A percentile compares a stretch with the other conserved stretches of the same genome.
Evolutionary conservation across 352 stramenopile species (phyloP).

Genomic region (Thalassiosira oceanica): DNA sequence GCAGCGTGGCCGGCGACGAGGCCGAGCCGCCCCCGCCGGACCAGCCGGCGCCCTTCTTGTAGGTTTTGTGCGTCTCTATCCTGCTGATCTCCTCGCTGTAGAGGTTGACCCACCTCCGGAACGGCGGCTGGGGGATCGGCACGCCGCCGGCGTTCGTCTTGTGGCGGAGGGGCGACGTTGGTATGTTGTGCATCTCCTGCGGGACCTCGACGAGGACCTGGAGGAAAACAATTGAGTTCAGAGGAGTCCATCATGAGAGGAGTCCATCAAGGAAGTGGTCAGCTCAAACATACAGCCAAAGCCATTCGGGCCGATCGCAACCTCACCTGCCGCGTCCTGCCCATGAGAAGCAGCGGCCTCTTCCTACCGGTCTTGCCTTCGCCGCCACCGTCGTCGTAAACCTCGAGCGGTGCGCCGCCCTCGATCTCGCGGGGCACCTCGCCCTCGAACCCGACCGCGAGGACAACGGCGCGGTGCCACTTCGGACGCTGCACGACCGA

Average conservation of each 20-base stretch:
- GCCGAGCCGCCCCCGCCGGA: no score
- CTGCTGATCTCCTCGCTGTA: constrained; percentile 81
- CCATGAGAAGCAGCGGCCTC: constrained; percentile 28
- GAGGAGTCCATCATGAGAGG: no score
- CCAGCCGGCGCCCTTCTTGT: constrained; percentile 10
- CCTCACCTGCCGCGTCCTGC: constrained; percentile 29
- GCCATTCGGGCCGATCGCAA: no score
- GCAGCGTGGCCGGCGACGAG: constrained; percentile 51
- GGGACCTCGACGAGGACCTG: constrained; percentile 73
- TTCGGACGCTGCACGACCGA: constrained; percentile 60
- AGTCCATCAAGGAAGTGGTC: no score
- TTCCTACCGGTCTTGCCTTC: constrained; percentile 12
- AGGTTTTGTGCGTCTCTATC: constrained; percentile 72
- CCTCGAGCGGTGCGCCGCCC: constrained; percentile 62
- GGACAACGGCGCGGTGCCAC: constrained; percentile 67
- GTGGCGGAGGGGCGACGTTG: constrained; percentile 4
- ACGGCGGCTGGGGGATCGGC: constrained; percentile 45
- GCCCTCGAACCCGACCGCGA: constrained; percentile 38
- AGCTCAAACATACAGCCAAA: no score
- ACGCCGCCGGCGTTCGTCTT: constrained; percentile 7
- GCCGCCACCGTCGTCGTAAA: constrained; percentile 15
- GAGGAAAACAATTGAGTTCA: no score
- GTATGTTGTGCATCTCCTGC: constrained; percentile 50
- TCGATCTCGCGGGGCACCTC: constrained; percentile 32
- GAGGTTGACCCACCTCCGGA: constrained; percentile 75